Base-by-base conservation (phyloP, 2,329 filamentous ascomycete genomes). In the Emmonsiellopsis sp. region DNA sequence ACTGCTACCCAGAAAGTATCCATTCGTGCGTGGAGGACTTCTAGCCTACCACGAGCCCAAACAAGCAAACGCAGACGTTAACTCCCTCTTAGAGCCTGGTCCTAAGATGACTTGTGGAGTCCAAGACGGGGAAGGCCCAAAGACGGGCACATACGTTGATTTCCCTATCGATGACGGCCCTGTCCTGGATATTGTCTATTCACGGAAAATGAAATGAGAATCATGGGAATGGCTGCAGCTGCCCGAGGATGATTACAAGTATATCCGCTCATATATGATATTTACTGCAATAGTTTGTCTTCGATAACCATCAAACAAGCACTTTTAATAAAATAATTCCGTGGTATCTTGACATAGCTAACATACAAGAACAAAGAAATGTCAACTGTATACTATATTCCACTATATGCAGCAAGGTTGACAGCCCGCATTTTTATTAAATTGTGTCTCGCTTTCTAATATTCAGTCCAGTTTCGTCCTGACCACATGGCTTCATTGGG, bases 401-500 rank as follows among this genome's bases (percentile, higher is more conserved):
- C 1, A 27, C 21, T 27, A 5, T 27, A 27, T 27, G 21, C 21
- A 5, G 21, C 2, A 27, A 27, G 21, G 21, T 27, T 27, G 21
- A 27, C 21, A 27, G 1, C 21, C 21, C 21, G 21, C 3, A 27
- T 27, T 27, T 27, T 1, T 42, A 6, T 8, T 17, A 17, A 42
- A 42, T 6, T 42, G 7, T 17, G 17, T 42, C 17, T 17, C 51
- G 42, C 33, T 52, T 37, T n/a, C 6, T 17, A 27, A 10, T 17
- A 46, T 37, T 42, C 32, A 14, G 53, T 51, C 49, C 56, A 54
- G 14, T 56, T 56, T 32, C 55, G 51, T 27, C 57, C 55, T 9
- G 47, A 40, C 56, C 57, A 59, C 11, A 49, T 50, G 33, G 56
- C 54, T 37, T 63, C 61, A 51, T 60, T 58, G 2, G 61, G 61